Percentiles rank a stretch among this genome's conserved stretches.
Conservation (phyloP, 345 rosid species). For the Linum trigynum region DNA sequence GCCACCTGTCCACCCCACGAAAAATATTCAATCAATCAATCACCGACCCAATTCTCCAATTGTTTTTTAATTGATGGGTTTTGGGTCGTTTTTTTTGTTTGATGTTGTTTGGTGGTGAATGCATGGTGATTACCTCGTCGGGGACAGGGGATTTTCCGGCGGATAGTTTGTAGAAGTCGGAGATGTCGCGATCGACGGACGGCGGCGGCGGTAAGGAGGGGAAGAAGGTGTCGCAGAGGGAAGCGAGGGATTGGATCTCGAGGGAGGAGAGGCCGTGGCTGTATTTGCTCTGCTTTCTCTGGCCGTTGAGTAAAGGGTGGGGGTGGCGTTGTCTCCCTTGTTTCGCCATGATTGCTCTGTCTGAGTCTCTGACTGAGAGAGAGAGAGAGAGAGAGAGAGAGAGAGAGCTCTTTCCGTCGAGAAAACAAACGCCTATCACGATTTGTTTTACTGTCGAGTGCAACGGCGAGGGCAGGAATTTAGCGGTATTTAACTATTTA, state of each 20-base stretch:
- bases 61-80: not conserved
- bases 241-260: conserved; percentile 43
- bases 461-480: too few relatives aligned
- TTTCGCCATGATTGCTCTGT: not conserved
- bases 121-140: conserved; percentile 26
- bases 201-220: conserved; percentile 34
- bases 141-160: conserved; percentile 33
- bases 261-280: conserved; percentile 31
- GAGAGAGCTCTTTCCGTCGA: too few relatives aligned
- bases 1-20: conserved; percentile 26
- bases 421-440: too few relatives aligned
- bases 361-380: not conserved
- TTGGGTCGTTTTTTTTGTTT: not conserved
- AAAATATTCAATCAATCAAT: not conserved
- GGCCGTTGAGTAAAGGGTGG: conserved; percentile 33
- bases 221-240: conserved; percentile 45
- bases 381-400: not conserved
- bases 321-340: conserved; percentile 18
- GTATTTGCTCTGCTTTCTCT: conserved; percentile 13
- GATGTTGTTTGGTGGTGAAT: not conserved
- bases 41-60: not conserved
- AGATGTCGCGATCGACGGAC: conserved; percentile 5
- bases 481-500: too few relatives aligned
- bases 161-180: conserved; percentile 39
- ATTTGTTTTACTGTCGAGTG: too few relatives aligned